phyloP scores from a whole-genome alignment of 176 grass and related monocot species.

The Canna indica region DNA sequence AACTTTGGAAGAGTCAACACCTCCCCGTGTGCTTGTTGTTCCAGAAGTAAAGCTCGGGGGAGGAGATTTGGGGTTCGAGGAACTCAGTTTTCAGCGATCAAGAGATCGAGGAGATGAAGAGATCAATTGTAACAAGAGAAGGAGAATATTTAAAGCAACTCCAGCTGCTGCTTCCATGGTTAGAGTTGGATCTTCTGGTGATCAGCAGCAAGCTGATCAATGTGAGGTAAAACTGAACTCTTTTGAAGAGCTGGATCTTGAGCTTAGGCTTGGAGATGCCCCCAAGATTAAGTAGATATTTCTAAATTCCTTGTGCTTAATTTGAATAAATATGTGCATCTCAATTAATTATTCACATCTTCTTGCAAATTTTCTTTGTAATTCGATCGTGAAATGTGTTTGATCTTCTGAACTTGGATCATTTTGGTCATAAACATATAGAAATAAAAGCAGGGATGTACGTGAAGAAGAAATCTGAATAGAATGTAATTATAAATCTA shows the following conservation, averaged over 20 bases:
- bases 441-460: no score
- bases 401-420: neutral
- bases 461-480: no score
- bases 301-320: neutral
- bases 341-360: slow-evolving; percentile 7
- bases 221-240: neutral
- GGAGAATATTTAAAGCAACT: neutral
- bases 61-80: no score
- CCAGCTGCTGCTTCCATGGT: neutral
- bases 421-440: no score
- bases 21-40: no score
- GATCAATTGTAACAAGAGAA: slow-evolving; percentile 1
- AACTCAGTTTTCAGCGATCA: no score
- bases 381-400: no score
- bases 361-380: neutral
- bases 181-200: neutral
- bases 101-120: neutral
- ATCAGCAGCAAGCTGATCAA: neutral
- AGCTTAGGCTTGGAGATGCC: slow-evolving; percentile 19
- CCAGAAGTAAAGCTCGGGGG: no score
- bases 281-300: slow-evolving; percentile 4
- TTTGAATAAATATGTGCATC: slow-evolving; percentile 1
- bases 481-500: no score
- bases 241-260: slow-evolving; percentile 17
- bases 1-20: neutral